Base-by-base conservation (phyloP, 257 asterid species). In the Solanum infundibuliforme region DNA sequence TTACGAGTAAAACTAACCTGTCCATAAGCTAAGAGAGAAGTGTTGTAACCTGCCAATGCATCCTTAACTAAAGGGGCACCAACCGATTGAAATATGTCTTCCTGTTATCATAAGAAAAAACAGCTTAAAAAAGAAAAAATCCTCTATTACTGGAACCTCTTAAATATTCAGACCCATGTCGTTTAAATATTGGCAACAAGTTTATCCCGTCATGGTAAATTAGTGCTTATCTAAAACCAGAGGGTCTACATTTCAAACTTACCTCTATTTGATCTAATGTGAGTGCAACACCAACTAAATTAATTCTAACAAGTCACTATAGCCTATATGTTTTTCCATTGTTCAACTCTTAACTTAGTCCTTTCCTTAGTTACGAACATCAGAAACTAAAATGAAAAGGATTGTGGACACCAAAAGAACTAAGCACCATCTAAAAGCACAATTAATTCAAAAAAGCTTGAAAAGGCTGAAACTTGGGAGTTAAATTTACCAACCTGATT, bases 11-110 rank as follows among this genome's bases (percentile, higher is more conserved):
- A 7, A n/a, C 66, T 89, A 96, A 81, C 99, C 99, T 96, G 98
- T 46, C 99, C 99, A 90, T 97, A 97, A 79, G 99, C 98, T 90
- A 97, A 88, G 89, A 97, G 86, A 31, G 99, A 94, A 84, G 99
- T 90, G 90, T 96, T 97, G 89, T 94, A 96, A 85, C 99, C 99
- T 35, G 95, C 94, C 89, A 97, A 88, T 65, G 99, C 98, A 87
- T 96, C 98, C 93, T 93, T 94, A 32, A 97, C 99, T 93, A 95
- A 71, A 75, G 98, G 95, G 35, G 91, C 93, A 48, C 99, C 98
- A 87, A 97, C 91, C 83, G 88, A 43, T 92, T 93, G 94, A 91
- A 94, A 96, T 31, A 95, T 88, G 21, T 94, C 98, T 81, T 89
- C 99, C 99, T 97, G 87, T 58, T 46, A 29, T 35, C 84, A 58